These are phyloP conservation scores for Linnemannia schmuckeri DNA, from an alignment of 192 early-diverging fungal genomes.

Conservation along the genomic window DNA sequence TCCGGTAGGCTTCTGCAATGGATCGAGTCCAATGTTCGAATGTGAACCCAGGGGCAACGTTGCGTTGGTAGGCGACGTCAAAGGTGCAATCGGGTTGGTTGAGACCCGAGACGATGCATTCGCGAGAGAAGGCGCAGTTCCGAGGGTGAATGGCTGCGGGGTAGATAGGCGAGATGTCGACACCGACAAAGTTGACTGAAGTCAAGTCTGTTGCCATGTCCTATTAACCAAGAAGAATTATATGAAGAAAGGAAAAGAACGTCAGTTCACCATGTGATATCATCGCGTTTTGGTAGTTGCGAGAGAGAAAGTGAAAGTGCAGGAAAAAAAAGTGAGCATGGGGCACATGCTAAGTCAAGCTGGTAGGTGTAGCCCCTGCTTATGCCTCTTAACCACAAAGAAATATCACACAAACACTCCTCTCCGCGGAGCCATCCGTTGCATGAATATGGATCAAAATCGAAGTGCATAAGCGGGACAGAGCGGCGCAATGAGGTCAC, in stretches of 20 bases:
- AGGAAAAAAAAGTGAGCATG: not conserved
- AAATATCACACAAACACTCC: no score
- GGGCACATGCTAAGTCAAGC: not conserved
- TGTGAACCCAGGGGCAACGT: slow-evolving; percentile 35
- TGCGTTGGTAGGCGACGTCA: slow-evolving; percentile 52
- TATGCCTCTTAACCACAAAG: no score
- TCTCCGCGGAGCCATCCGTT: not conserved
- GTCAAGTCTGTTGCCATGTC: slow-evolving; percentile 57
- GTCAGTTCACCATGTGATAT: slow-evolving; percentile 6
- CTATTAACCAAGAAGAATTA: slow-evolving; percentile 6
- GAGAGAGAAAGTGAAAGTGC: not conserved
- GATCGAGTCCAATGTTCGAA: slow-evolving; percentile 39
- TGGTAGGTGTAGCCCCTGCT: not conserved
- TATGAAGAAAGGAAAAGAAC: not conserved
- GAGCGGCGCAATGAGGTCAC: not conserved
- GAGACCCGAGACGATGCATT: slow-evolving; percentile 39
- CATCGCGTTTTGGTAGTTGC: not conserved
- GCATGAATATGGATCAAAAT: not conserved
- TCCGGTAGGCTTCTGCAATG: slow-evolving; percentile 33
- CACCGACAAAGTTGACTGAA: slow-evolving; percentile 44
- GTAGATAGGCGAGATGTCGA: slow-evolving; percentile 56
- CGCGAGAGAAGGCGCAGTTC: slow-evolving; percentile 47
- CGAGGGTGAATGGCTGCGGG: slow-evolving; percentile 51
- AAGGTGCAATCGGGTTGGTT: slow-evolving; percentile 36
- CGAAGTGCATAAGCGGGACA: no score